These are phyloP conservation scores for Trichoderma hamatum DNA, from an alignment of 2,329 filamentous ascomycete species.

Conservation along the genomic window DNA sequence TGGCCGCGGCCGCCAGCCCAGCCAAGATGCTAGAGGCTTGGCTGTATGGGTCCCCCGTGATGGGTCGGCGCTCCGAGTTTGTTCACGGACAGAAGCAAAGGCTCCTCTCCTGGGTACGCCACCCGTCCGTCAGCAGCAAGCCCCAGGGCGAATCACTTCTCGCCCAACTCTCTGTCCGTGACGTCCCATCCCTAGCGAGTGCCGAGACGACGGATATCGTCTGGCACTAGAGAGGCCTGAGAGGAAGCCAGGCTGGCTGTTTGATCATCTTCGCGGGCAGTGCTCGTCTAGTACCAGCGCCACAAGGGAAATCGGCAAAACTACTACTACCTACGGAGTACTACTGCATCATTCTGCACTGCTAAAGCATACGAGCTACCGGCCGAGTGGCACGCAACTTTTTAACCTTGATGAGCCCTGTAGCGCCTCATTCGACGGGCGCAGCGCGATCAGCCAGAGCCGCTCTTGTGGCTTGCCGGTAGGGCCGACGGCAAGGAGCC, in stretches of 20 bases:
- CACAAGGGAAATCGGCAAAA: not conserved
- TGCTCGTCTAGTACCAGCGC: not conserved
- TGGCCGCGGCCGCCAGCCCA: not conserved
- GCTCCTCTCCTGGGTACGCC: not conserved
- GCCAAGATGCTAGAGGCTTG: constrained; percentile 6
- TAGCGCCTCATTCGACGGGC: not conserved
- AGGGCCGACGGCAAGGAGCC: constrained; percentile 4
- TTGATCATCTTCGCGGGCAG: not conserved
- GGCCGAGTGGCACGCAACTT: not conserved
- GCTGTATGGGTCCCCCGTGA: not conserved
- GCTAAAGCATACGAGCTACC: not conserved
- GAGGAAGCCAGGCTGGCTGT: not conserved
- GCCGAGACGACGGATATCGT: not conserved
- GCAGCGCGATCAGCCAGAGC: constrained; percentile 6
- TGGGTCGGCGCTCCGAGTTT: not conserved
- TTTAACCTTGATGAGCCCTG: not conserved
- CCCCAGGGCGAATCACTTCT: not conserved
- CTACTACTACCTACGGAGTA: too few relatives aligned
- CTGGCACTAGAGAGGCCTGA: not conserved
- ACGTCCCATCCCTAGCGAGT: not conserved
- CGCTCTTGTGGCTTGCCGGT: constrained; percentile 11
- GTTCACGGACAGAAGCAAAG: not conserved
- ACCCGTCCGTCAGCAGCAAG: not conserved
- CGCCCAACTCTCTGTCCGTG: not conserved
- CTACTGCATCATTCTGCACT: not conserved